These are phyloP conservation scores for Camelina laxa DNA, from an alignment of 345 rosid species.

Conservation along the genomic window DNA sequence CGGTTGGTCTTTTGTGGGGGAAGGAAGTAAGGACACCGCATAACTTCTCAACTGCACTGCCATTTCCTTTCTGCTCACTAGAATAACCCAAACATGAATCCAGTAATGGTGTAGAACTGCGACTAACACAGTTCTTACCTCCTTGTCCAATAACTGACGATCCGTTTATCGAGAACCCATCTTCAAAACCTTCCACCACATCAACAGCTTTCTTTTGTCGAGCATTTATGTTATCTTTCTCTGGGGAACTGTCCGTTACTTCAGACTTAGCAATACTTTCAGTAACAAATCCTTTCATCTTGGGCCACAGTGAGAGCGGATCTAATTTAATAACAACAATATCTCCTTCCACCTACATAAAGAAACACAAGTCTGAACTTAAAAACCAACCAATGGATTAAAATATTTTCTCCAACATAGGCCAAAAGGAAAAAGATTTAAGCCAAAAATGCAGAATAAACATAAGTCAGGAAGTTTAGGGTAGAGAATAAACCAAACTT, in stretches of 20 bases:
- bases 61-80: constrained; percentile 43
- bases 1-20: constrained; percentile 84
- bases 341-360: constrained; percentile 80
- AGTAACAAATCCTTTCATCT: constrained; percentile 73
- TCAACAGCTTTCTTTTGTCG: constrained; percentile 19
- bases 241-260: constrained; percentile 42
- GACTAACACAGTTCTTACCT: constrained; percentile 29
- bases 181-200: constrained; percentile 32
- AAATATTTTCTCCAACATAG: neutral
- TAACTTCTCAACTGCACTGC: constrained; percentile 56
- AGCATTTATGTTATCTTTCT: constrained; percentile 43
- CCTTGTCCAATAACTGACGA: constrained; percentile 34
- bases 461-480: neutral
- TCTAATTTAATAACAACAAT: constrained; percentile 68
- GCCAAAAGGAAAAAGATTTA: neutral
- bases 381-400: neutral
- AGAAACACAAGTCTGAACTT: constrained; percentile 30
- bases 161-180: constrained; percentile 17
- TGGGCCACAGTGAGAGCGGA: constrained; percentile 68
- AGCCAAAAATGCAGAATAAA: neutral
- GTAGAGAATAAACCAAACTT: constrained; percentile 45
- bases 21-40: constrained; percentile 56
- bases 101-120: neutral
- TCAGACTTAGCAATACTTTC: constrained; percentile 46
- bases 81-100: constrained; percentile 36